A percentile compares a stretch with the other conserved stretches of the same genome.
phyloP scores from a whole-genome alignment of 495 filamentous ascomycete species.

The Lepidopterella palustris region DNA sequence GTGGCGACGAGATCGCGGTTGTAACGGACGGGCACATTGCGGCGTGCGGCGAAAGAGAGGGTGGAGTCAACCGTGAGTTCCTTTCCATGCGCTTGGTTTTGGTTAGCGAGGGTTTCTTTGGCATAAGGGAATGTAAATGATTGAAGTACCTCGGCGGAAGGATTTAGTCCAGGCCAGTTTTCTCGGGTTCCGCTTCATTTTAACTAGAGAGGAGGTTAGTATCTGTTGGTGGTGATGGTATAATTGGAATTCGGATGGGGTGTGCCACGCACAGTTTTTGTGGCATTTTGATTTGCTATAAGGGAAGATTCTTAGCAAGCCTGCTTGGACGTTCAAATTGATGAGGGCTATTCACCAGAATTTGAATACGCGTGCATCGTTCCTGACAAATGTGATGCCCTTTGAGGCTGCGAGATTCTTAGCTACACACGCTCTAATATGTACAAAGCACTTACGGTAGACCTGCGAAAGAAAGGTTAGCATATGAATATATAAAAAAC shows the following conservation, averaged over 20 bases:
- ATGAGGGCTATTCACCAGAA: conserved; percentile 48
- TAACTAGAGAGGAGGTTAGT: conserved; percentile 50
- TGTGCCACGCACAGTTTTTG: conserved; percentile 11
- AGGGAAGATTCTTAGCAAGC: not conserved
- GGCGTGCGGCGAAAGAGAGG: conserved; percentile 81
- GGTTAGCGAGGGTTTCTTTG: not conserved
- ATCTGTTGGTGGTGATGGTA: not conserved
- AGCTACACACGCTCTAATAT: too few species aligned
- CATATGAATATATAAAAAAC: not conserved
- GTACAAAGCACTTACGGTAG: too few species aligned
- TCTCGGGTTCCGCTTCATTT: conserved; percentile 89
- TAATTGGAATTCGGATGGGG: conserved; percentile 1
- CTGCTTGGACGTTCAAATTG: not conserved
- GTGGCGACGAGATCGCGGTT: conserved; percentile 80
- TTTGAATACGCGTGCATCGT: conserved; percentile 66
- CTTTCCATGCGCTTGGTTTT: conserved; percentile 38
- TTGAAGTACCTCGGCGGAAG: not conserved
- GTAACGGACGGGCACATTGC: conserved; percentile 94
- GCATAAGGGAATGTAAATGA: not conserved
- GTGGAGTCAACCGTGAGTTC: conserved; percentile 94
- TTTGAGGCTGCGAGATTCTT: too few species aligned
- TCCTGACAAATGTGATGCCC: conserved; percentile 77
- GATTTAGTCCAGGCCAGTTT: conserved; percentile 48
- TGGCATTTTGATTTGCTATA: conserved; percentile 63
- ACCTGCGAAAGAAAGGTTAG: too few species aligned